Evolutionary conservation across 2,329 filamentous ascomycete genomes (phyloP), one percentile per base, ranked within the genome.

Genomic region (Alternaria postmessia): DNA sequence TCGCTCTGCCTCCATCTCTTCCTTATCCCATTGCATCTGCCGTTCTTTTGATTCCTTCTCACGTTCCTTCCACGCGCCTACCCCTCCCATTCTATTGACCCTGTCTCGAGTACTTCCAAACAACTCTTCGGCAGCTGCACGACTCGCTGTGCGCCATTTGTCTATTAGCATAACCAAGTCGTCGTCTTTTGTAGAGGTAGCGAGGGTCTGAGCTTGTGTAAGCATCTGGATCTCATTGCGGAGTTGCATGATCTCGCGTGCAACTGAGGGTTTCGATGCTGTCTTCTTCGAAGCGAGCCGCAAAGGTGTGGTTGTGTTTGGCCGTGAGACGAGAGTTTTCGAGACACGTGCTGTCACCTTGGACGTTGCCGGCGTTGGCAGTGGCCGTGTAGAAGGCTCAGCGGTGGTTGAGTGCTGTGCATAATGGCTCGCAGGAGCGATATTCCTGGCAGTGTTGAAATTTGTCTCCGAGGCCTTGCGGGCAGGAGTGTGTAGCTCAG

Each of bases 81-180:
- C 81, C 1, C 88, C 88, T 20, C 89, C 88, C 85, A 89, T 89
- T 66, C 84, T 79, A 68, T 86, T 81, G 36, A 91, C 82, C 54
- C 87, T 79, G 73, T 89, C 87, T 63, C 84, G 83, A 22, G 89
- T 87, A 20, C 81, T 78, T 24, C 79, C 82, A 74, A 90, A 92
- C 11, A 91, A 78, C 69, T 91, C 88, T 66, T 92, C 90, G 1
- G 90, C 90, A 7, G 88, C 89, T 51, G 83, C 79, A 63, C 88
- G 83, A 60, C 85, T 86, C 18, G 87, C 86, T 0, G 71, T 75
- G 47, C 82, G 85, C 90, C 90, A 93, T 73, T 85, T 89, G 3
- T 73, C 74, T 42, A 87, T 84, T 65, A 91, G 70, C 0, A 72
- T 77, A 42, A 84, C 78, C 24, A 92, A 79, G 58, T 91, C 87